Base-by-base conservation (phyloP, 768 basidiomycete species). In the Tulasnella sp. region DNA sequence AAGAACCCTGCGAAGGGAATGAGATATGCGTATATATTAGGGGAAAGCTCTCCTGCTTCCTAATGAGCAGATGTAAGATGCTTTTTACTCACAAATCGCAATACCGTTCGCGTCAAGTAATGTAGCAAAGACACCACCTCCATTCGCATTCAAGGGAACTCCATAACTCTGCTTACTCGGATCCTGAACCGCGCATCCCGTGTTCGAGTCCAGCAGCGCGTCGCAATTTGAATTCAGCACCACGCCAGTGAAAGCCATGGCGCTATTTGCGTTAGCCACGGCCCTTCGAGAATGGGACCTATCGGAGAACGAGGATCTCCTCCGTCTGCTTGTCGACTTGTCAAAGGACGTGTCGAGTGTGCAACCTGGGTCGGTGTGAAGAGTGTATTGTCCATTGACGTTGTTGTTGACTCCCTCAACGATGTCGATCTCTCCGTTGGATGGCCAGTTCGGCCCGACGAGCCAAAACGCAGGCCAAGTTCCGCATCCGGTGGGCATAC, bases 401-500 rank as follows among this genome's bases (percentile, higher is more conserved):
- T 71, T 2, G 55, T 65, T 25, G 60, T 53, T 7, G 59, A 66
- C 66, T 15, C 62, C 62, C 38, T 66, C 64, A 48, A 59, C 52
- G 52, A 67, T 52, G 49, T 66, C 66, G 60, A 66, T 63, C 60
- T 68, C 65, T 42, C 68, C 68, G n/a, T 78, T 78, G 2, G 70
- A 44, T 0, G 83, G 82, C 82, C 82, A 84, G 4, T 77, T 79
- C 0, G 64, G 53, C n/a, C 70, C 68, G 38, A 71, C 68, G 22
- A 55, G 58, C 63, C 62, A 65, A 46, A 66, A 66, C 42, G 66
- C 66, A 7, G 65, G 66, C 65, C 66, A 68, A 19, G 73, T 71
- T 54, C 78, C 74, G 66, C 83, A 86, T 0, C 87, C 87, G 53
- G 79, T 75, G 8, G 86, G 86, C 83, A 86, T 85, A 57, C 78